Base-by-base conservation (phyloP, 2,329 filamentous ascomycete species). In the Aspergillus sojae region DNA sequence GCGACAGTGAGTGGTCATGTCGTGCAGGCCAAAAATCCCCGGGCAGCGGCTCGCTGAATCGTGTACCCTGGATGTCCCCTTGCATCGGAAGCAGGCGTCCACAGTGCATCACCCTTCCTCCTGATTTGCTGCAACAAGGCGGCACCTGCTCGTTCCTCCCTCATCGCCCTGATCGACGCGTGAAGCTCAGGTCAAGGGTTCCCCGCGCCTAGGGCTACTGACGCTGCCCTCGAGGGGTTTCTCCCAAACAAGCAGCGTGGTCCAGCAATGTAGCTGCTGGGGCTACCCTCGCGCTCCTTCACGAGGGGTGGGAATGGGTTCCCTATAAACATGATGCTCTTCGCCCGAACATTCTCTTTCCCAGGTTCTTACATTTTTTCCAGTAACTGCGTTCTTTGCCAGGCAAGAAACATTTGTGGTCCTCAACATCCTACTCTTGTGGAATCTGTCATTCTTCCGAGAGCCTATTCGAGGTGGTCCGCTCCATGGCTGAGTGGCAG, bases 331-430 rank as follows among this genome's bases (percentile, higher is more conserved):
- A 77, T 70, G 74, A 74, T 76, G 73, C 67, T 73, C 71, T 69
- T 75, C 77, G 77, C 77, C 77, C 75, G 71, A 74, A 78, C 77
- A 79, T 79, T 79, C 77, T 79, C 76, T 78, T 77, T 77, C 72
- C 68, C 71, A 77, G 74, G 69, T 73, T 73, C 76, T 76, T 74
- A 78, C 77, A 79, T 79, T 79, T 77, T 77, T 75, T 75, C 71
- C 68, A 70, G 68, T 70, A 69, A 74, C 72, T 77, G 74, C 74
- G 75, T 77, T 75, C 72, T 77, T 76, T 75, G 72, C 70, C 71
- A 70, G 75, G 70, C 70, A 71, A 72, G 71, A 77, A 76, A 73
- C 74, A 78, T 78, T 75, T 72, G 69, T 69, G 71, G 71, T 69
- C 70, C 70, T 74, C 72, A 68, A 66, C 65, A 65, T 61, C 68